phyloP scores from a whole-genome alignment of 306 rosid species.

The Quercus variabilis region DNA sequence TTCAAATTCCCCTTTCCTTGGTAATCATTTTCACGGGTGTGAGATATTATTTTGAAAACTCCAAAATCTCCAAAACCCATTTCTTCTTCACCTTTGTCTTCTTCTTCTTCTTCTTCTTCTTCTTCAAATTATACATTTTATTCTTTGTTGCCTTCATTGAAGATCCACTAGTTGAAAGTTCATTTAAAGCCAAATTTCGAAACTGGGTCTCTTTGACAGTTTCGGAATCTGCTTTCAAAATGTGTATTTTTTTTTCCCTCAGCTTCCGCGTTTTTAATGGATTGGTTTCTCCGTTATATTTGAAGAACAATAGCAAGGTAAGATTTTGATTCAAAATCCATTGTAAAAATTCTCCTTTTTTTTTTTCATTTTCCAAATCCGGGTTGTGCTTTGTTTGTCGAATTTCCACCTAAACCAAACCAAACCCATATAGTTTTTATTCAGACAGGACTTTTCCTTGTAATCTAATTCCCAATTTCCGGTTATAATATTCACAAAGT shows the following conservation, averaged over 20 bases:
- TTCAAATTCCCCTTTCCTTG: neutral
- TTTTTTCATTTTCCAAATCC: neutral
- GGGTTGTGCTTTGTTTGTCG: neutral
- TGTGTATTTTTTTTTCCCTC: neutral
- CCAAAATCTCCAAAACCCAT: neutral
- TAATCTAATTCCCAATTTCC: neutral
- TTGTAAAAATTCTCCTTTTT: neutral
- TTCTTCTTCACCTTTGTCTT: neutral
- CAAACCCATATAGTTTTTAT: slow-evolving; percentile 7
- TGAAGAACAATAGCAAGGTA: neutral
- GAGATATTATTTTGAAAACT: neutral
- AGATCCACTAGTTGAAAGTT: neutral
- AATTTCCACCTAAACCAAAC: neutral
- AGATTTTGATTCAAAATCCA: neutral
- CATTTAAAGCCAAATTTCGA: slow-evolving; percentile 3
- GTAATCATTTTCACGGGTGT: neutral
- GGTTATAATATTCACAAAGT: neutral
- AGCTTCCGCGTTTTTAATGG: neutral
- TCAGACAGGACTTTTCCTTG: slow-evolving; percentile 14
- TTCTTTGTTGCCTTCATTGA: neutral
- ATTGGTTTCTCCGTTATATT: neutral
- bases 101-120: neutral
- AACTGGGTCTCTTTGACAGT: slow-evolving; percentile 9
- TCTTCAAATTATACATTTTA: neutral
- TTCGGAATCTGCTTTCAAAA: neutral